These are phyloP conservation scores for Colletotrichum costaricense DNA, from an alignment of 2,329 filamentous ascomycete species.

Conservation along the genomic window DNA sequence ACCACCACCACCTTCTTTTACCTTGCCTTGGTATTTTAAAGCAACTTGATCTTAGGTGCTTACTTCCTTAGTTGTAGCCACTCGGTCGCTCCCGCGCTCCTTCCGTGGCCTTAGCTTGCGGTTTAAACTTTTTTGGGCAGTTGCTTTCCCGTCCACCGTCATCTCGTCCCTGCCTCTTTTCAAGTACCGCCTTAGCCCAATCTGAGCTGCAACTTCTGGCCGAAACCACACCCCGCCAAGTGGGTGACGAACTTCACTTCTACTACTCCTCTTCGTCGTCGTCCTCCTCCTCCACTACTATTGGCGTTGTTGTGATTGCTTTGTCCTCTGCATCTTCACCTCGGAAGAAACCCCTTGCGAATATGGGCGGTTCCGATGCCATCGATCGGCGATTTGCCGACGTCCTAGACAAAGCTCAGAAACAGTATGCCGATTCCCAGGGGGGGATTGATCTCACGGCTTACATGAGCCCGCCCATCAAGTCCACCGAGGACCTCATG, in stretches of 20 bases:
- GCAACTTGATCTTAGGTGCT: neutral
- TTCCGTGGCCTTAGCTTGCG: neutral
- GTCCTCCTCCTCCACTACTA: neutral
- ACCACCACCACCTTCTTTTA: neutral
- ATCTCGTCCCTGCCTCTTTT: neutral
- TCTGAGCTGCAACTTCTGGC: neutral
- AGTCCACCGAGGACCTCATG: conserved; percentile 45
- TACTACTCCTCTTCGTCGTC: neutral
- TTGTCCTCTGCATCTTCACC: no score
- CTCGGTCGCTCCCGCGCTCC: conserved; percentile 24
- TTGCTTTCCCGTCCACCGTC: neutral
- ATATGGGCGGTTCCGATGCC: conserved; percentile 30
- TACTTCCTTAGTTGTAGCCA: neutral
- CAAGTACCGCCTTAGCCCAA: neutral
- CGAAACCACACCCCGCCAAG: neutral
- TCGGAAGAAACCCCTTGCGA: neutral
- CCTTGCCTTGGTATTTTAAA: no score
- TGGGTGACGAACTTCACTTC: no score
- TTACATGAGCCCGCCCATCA: conserved; percentile 47
- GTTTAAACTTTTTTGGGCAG: neutral
- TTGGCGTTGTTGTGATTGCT: neutral
- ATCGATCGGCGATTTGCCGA: conserved; percentile 38
- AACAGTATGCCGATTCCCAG: conserved; percentile 44
- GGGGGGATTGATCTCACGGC: conserved; percentile 44
- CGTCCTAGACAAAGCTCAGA: conserved; percentile 49